Percentiles rank a stretch among this genome's conserved stretches.
phyloP scores from a whole-genome alignment of 331 rosid species.

The Erythrophleum ivorense region DNA sequence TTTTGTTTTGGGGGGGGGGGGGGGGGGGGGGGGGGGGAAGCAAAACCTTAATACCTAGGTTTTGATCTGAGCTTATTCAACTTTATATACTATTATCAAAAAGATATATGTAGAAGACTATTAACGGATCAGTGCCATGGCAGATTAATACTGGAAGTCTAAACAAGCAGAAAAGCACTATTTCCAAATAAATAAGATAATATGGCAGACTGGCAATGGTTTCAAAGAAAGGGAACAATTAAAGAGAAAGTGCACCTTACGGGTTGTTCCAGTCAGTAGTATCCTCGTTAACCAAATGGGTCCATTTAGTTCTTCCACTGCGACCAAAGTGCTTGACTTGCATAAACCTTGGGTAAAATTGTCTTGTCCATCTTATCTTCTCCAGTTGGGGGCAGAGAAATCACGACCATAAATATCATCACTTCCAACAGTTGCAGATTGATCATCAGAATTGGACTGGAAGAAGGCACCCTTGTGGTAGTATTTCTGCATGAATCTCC shows the following conservation, averaged over 20 bases:
- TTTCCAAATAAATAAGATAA: conserved; percentile 4
- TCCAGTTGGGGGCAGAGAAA: conserved; percentile 95
- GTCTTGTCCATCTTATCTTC: conserved; percentile 98
- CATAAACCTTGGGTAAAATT: conserved; percentile 90
- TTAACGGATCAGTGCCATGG: conserved; percentile 8
- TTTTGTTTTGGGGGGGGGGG: not conserved
- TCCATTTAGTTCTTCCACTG: conserved; percentile 98
- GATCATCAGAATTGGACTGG: conserved; percentile 69
- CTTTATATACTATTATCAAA: not conserved
- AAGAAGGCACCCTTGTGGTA: conserved; percentile 97
- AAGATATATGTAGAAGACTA: conserved; percentile 4
- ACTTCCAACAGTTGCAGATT: conserved; percentile 56
- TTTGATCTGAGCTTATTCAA: conserved; percentile 30
- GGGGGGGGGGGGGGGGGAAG: not conserved
- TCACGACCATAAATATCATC: conserved; percentile 73
- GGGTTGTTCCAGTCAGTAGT: conserved; percentile 98
- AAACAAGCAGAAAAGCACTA: conserved; percentile 17
- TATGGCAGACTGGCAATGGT: not conserved
- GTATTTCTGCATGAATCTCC: conserved; percentile 98
- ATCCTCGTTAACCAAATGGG: conserved; percentile 97
- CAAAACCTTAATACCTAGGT: not conserved
- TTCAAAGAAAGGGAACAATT: conserved; percentile 19
- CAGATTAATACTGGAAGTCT: conserved; percentile 34
- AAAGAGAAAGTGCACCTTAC: conserved; percentile 62
- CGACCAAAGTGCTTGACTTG: conserved; percentile 99